These are phyloP conservation scores for Fusarium albidum DNA, from an alignment of 2,329 filamentous ascomycete genomes.

Conservation along the genomic window DNA sequence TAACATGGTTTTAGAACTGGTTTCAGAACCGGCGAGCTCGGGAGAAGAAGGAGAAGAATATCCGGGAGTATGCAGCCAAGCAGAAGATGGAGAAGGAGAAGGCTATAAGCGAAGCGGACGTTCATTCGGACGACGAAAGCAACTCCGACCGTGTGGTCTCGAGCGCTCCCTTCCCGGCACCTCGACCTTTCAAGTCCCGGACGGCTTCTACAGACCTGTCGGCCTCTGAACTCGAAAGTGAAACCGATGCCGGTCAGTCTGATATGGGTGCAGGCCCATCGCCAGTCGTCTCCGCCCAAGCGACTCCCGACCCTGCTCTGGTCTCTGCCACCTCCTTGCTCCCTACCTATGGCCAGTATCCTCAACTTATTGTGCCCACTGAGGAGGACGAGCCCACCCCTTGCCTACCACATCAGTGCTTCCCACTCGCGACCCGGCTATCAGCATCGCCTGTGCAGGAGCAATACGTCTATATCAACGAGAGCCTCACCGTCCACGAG, in stretches of 20 bases:
- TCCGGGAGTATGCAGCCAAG: constrained; percentile 50
- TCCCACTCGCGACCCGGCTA: constrained; percentile 21
- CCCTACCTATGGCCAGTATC: constrained; percentile 31
- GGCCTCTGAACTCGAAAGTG: constrained; percentile 38
- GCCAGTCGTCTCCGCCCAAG: constrained; percentile 30
- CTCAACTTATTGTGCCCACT: constrained; percentile 35
- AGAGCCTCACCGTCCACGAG: constrained; percentile 25
- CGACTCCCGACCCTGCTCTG: constrained; percentile 30
- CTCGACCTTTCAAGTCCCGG: constrained; percentile 25
- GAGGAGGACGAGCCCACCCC: constrained; percentile 35
- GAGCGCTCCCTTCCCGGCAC: constrained; percentile 50
- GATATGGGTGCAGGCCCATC: constrained; percentile 37
- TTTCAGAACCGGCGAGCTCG: constrained; percentile 73
- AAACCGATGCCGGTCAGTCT: constrained; percentile 38
- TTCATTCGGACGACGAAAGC: constrained; percentile 42
- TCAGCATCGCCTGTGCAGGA: constrained; percentile 30
- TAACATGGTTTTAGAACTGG: constrained; percentile 65
- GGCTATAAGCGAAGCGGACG: constrained; percentile 31
- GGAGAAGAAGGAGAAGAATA: constrained; percentile 70
- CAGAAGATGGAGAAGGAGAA: constrained; percentile 48
- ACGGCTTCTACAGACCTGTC: constrained; percentile 10
- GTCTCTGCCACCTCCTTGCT: constrained; percentile 17
- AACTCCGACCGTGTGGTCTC: constrained; percentile 50
- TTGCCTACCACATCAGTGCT: constrained; percentile 35
- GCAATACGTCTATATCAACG: constrained; percentile 31